A percentile compares a stretch with the other conserved stretches of the same genome.
Evolutionary conservation across 2,329 filamentous ascomycete species (phyloP).

Genomic region (Pseudogymnoascus sp.): DNA sequence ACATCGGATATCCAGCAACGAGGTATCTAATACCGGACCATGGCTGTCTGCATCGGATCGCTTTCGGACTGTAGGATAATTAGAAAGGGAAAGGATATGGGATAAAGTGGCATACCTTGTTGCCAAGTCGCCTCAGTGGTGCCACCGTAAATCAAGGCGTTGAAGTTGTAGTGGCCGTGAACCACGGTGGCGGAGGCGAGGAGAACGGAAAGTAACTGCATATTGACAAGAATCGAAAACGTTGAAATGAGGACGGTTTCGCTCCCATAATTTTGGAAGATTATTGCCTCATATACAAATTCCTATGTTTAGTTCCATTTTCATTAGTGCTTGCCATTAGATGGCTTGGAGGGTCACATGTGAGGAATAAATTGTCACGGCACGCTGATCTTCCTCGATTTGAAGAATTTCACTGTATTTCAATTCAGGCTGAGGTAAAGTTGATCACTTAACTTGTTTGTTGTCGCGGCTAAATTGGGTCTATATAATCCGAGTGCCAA

Average conservation of each 20-base stretch:
- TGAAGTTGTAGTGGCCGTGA: conserved; percentile 5
- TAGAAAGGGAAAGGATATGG: neutral
- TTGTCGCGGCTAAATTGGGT: neutral
- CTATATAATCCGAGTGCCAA: neutral
- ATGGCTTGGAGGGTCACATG: neutral
- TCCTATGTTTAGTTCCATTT: neutral
- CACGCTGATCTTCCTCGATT: neutral
- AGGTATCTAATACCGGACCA: conserved; percentile 11
- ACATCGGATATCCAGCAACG: conserved; percentile 9
- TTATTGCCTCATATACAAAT: neutral
- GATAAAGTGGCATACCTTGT: neutral
- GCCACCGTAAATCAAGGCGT: neutral
- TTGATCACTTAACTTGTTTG: neutral
- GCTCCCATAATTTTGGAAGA: neutral
- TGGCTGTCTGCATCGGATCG: conserved; percentile 10
- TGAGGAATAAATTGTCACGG: neutral
- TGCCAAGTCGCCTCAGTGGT: neutral
- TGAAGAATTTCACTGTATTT: neutral
- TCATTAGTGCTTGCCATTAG: neutral
- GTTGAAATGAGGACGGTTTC: neutral
- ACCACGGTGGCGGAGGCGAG: neutral
- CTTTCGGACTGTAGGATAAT: conserved; percentile 3
- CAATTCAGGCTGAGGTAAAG: neutral
- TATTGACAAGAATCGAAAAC: neutral
- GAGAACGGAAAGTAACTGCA: neutral